Conservation (phyloP, 257 asterid genomes). For the Nyctanthes arbortristis region DNA sequence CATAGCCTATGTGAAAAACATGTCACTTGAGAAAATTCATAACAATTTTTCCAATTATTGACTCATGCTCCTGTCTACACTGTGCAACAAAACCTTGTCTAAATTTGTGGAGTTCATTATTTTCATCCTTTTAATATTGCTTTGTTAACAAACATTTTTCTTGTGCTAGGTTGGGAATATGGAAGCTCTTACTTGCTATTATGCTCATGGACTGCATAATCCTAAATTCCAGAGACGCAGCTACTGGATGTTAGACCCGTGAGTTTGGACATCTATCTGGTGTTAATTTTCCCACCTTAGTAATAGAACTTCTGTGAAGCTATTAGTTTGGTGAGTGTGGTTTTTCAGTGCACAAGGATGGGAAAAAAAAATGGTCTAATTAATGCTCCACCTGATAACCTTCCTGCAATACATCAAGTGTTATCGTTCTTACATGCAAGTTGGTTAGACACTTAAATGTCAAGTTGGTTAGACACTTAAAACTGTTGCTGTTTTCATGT, state of each 20-base stretch:
- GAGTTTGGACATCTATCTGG: conserved; percentile 39
- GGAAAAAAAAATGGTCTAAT: conserved; percentile 8
- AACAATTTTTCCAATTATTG: neutral
- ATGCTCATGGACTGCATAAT: conserved; percentile 87
- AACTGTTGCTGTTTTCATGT: neutral
- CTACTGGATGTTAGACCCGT: conserved; percentile 96
- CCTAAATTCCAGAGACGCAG: conserved; percentile 87
- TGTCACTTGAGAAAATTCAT: neutral
- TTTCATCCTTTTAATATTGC: conserved; percentile 18
- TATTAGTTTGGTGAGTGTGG: conserved; percentile 1
- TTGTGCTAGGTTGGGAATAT: conserved; percentile 78
- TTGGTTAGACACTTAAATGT: no score
- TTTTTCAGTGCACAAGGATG: conserved; percentile 3
- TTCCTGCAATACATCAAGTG: conserved; percentile 3
- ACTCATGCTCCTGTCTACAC: neutral
- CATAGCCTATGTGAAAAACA: neutral
- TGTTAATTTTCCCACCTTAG: conserved; percentile 12
- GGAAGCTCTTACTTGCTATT: conserved; percentile 91
- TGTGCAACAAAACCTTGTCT: neutral
- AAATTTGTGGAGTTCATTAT: conserved; percentile 13
- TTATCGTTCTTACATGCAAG: neutral
- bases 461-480: neutral
- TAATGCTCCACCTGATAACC: neutral
- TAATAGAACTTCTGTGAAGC: conserved; percentile 8
- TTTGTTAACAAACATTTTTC: conserved; percentile 30